A percentile compares a stretch with the other conserved stretches of the same genome.
phyloP scores from a whole-genome alignment of 2,329 filamentous ascomycete species.

The Paracoccidioides lutzii region DNA sequence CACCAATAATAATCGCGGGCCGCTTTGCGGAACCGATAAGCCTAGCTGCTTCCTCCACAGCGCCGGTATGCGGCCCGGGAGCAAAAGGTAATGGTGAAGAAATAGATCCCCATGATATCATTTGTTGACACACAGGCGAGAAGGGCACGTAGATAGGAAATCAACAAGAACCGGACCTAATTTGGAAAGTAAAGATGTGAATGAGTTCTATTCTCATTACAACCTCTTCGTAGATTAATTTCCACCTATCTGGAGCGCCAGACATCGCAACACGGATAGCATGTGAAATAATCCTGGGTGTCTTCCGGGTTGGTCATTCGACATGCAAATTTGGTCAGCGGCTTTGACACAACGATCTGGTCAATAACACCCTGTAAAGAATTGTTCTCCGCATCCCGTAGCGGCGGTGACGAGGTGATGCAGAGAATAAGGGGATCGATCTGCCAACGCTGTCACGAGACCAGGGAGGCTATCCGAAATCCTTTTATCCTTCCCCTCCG shows the following conservation, averaged over 20 bases:
- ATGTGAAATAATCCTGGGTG: constrained; percentile 33
- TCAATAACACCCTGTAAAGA: constrained; percentile 36
- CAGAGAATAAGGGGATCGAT: constrained; percentile 34
- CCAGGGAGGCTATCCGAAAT: constrained; percentile 36
- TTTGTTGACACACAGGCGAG: constrained; percentile 25
- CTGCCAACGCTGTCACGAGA: constrained; percentile 34
- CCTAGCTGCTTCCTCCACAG: constrained; percentile 21
- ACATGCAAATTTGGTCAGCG: constrained; percentile 36
- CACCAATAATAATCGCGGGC: constrained; percentile 32
- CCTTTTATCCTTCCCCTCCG: constrained; percentile 13
- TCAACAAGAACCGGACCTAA: constrained; percentile 1
- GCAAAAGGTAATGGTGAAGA: constrained; percentile 20
- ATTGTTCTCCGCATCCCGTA: constrained; percentile 36
- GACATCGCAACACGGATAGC: constrained; percentile 29
- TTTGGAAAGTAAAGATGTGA: background rate
- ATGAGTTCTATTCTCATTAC: background rate
- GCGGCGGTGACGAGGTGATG: constrained; percentile 33
- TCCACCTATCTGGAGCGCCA: constrained; percentile 30
- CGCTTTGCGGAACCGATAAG: constrained; percentile 25
- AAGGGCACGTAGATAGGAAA: constrained; percentile 21
- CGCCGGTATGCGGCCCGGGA: constrained; percentile 26
- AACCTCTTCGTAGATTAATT: constrained; percentile 17
- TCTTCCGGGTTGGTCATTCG: constrained; percentile 34
- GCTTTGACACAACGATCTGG: constrained; percentile 33
- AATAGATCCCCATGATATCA: constrained; percentile 32